Evolutionary conservation across 140 eudicot species (phyloP), one percentile per base, ranked within the genome.

Genomic region (Stevia rebaudiana): DNA sequence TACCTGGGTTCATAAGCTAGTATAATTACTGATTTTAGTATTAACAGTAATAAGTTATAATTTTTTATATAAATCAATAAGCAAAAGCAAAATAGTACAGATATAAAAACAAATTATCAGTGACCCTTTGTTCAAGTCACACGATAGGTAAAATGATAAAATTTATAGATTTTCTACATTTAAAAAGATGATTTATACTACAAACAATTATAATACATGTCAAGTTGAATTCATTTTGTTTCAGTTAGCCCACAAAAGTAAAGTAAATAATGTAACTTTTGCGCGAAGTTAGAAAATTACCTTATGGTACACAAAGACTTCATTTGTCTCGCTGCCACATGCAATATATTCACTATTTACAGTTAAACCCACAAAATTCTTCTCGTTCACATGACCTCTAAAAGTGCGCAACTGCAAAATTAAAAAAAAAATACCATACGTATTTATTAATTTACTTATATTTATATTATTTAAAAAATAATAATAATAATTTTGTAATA

Each of bases 301-400:
- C 98, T 91, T 91, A 63, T 91, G 98, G 73, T 91, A 91, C 36
- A 78, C 97, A 21, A 81, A 94, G 35, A 94, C 97, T 57, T 94
- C 97, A 51, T 94, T 94, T 17, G 99, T 81, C 79, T 94, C 99
- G 11, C 99, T 94, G 63, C 97, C 97, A 55, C 99, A 94, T 11
- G 99, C 92, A 10, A 94, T 75, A 81, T 79, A 94, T 33, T 94
- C 97, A 16, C 81, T 79, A 78, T 85, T 94, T 50, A 86, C 97
- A 3, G 97, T 54, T 11, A 94, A 83, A 46, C 99, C 99, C 36
- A 94, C 97, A 48, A 94, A 94, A 46, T 94, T 94, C 72, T 92
- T 92, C 84, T 92, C 95, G 19, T 92, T 92, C 36, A 77, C 75
- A 48, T 92, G 99, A 39, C 99, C 99, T 75, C 89, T 85, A 67